A percentile compares a stretch with the other conserved stretches of the same genome.
These are phyloP conservation scores for Tilletia horrida DNA, from an alignment of 1,284 basidiomycete genomes.

Conservation along the genomic window DNA sequence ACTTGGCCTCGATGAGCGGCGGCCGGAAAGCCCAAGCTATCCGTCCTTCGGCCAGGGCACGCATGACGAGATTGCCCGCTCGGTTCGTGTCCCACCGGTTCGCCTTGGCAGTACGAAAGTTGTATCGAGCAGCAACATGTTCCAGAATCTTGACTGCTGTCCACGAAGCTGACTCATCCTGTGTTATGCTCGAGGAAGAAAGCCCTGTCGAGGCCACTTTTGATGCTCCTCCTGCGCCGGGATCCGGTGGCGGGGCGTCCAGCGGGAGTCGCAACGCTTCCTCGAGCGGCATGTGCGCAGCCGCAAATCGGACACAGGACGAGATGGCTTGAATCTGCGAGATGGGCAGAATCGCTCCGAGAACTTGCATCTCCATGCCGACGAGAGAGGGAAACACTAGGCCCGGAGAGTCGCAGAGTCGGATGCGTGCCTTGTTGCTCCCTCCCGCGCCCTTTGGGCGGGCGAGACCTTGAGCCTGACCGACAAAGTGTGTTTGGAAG, in stretches of 20 bases:
- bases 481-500: conserved; percentile 79
- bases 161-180: conserved; percentile 58
- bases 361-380: conserved; percentile 60
- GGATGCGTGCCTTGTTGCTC: conserved; percentile 23
- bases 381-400: conserved; percentile 65
- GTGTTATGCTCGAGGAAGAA: conserved; percentile 22
- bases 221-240: conserved; percentile 52
- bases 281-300: conserved; percentile 73
- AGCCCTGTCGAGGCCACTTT: conserved; percentile 27
- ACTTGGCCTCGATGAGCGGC: conserved; percentile 16
- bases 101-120: conserved; percentile 75
- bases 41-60: conserved; percentile 69
- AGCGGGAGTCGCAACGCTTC: conserved; percentile 63
- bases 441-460: conserved; percentile 16
- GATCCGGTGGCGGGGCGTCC: conserved; percentile 20
- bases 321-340: conserved; percentile 73
- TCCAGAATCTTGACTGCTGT: conserved; percentile 76
- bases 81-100: conserved; percentile 81
- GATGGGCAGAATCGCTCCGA: conserved; percentile 79
- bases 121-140: conserved; percentile 71
- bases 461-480: not conserved
- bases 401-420: conserved; percentile 36
- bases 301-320: conserved; percentile 69
- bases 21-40: conserved; percentile 71
- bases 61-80: conserved; percentile 72